A percentile compares a stretch with the other conserved stretches of the same genome.
phyloP scores from a whole-genome alignment of 306 rosid species.

The Quercus parvula region DNA sequence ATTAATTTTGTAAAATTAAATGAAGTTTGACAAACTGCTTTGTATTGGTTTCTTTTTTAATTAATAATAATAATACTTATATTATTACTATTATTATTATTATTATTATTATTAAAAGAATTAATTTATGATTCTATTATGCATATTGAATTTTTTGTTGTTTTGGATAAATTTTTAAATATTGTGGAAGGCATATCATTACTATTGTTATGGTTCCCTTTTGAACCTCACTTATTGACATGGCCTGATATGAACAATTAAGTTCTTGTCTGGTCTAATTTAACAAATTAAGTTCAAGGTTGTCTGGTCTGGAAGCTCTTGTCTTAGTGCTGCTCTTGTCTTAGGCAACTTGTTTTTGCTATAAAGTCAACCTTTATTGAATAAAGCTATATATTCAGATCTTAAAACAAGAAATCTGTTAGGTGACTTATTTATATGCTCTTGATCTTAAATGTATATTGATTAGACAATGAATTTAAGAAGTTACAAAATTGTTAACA shows the following conservation, averaged over 20 bases:
- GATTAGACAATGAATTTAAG: neutral
- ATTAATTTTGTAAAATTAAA: neutral
- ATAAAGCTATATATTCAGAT: neutral
- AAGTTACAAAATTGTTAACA: neutral
- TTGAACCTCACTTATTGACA: neutral
- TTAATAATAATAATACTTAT: no score
- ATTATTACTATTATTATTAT: no score
- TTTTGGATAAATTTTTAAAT: neutral
- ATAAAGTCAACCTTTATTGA: neutral
- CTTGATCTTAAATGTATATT: neutral
- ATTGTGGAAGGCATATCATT: slow-evolving; percentile 5
- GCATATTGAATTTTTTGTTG: neutral
- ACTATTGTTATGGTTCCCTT: neutral
- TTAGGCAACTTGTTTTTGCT: neutral
- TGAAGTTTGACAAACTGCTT: neutral
- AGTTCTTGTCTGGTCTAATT: neutral
- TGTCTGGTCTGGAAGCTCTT: neutral
- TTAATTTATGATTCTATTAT: neutral
- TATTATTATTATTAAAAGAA: no score
- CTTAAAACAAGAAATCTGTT: no score
- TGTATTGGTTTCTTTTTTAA: neutral
- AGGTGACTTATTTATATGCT: neutral
- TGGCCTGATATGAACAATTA: neutral
- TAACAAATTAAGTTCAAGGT: neutral
- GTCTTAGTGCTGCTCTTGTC: neutral